Percentiles rank a stretch among this genome's conserved stretches.
Evolutionary conservation across 2,329 filamentous ascomycete species (phyloP).

Genomic region (Penicillium sp.): DNA sequence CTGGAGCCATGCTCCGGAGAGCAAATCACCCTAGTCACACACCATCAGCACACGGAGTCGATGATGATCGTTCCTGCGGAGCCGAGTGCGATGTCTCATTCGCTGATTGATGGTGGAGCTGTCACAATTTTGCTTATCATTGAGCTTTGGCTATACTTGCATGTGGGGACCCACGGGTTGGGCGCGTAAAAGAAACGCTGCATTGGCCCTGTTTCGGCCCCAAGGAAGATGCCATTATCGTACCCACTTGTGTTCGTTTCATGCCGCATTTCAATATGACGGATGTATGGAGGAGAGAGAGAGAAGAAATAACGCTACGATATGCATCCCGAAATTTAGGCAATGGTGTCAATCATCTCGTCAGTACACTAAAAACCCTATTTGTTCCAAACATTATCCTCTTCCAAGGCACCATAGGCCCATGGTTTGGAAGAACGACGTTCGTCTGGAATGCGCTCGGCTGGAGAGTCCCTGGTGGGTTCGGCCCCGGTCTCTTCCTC

Average conservation of each 20-base stretch:
- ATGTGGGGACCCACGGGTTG: neutral
- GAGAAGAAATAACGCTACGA: neutral
- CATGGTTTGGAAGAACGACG: slow-evolving; percentile 18
- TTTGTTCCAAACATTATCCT: slow-evolving; percentile 37
- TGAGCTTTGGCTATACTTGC: slow-evolving; percentile 7
- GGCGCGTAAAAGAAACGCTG: slow-evolving; percentile 19
- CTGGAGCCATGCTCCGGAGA: slow-evolving; percentile 13
- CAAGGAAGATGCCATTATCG: neutral
- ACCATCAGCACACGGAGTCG: slow-evolving; percentile 4
- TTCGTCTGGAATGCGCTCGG: slow-evolving; percentile 15
- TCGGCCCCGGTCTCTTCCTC: slow-evolving; percentile 22
- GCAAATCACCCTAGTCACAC: slow-evolving; percentile 13
- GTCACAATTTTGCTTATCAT: slow-evolving; percentile 25
- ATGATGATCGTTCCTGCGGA: slow-evolving; percentile 15
- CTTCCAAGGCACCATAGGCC: slow-evolving; percentile 34
- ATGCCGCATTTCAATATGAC: neutral
- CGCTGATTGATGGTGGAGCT: slow-evolving; percentile 21
- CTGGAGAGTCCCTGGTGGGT: slow-evolving; percentile 6
- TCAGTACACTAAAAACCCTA: slow-evolving; percentile 14
- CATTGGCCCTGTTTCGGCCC: slow-evolving; percentile 1
- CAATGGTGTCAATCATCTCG: neutral
- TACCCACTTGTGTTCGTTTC: slow-evolving; percentile 4
- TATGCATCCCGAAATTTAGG: neutral
- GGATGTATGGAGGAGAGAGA: neutral
- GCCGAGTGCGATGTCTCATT: slow-evolving; percentile 16